Conservation (phyloP, 441 rosid genomes). For the Euphorbia celastroides region DNA sequence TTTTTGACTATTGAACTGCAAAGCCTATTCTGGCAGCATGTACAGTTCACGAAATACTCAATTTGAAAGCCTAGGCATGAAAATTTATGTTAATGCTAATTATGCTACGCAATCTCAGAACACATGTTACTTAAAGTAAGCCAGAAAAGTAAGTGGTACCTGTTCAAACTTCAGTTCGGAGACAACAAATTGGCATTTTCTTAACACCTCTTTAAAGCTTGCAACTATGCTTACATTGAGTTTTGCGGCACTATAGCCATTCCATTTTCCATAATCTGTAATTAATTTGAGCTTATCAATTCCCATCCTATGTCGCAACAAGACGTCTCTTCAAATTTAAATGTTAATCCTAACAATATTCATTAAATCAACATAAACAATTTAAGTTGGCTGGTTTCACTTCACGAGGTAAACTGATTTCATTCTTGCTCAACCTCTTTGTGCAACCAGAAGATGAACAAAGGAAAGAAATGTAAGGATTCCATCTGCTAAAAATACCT, state of each 20-base stretch:
- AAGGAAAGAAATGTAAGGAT: background rate
- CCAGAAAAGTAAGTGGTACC: background rate
- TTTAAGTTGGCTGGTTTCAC: background rate
- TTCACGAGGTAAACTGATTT: background rate
- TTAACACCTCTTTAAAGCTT: background rate
- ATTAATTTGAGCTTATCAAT: background rate
- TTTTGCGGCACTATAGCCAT: background rate
- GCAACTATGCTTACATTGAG: background rate
- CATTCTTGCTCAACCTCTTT: background rate
- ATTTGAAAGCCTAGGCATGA: background rate
- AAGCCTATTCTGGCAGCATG: background rate
- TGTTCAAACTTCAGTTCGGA: background rate
- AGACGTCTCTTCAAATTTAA: background rate
- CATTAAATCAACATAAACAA: background rate
- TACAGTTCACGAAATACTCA: background rate
- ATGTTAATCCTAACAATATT: background rate
- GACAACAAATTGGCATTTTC: background rate
- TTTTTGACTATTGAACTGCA: background rate
- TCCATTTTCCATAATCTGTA: background rate
- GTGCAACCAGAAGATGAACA: background rate
- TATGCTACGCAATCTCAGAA: background rate
- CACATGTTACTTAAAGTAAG: background rate
- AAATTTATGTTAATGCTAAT: too few species aligned
- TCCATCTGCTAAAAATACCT: background rate
- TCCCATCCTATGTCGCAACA: background rate